Base-by-base conservation (phyloP, 2,329 filamentous ascomycete genomes). In the Juglanconis oblonga region DNA sequence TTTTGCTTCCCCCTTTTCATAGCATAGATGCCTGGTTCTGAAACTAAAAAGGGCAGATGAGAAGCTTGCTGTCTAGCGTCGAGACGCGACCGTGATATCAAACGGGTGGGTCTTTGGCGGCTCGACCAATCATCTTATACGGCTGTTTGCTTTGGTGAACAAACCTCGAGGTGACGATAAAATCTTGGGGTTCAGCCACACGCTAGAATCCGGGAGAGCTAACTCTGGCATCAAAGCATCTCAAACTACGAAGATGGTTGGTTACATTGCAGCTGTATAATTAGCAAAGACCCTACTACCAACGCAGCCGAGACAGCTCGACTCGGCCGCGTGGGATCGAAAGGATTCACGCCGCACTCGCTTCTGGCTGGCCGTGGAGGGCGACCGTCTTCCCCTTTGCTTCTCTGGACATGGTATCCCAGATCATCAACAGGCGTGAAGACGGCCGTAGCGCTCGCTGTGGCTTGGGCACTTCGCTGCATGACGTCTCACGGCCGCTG, bases 121-220 rank as follows among this genome's bases (percentile, higher is more conserved):
- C 24, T 45, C 31, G 29, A 24, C 44, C 60, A 63, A 59, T 58
- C 50, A 57, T 55, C 66, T 61, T 59, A 66, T 65, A 64, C 57
- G 64, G 63, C 64, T 63, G 59, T 57, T 53, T 55, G 45, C 33
- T 63, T 65, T 66, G 58, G 60, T 45, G 57, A 56, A 55, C 40
- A 11, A 56, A 31, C 54, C 45, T 54, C 57, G 36, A 31, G 33
- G 24, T 31, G 4, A 7, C 38, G n/a, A 6, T 6, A 6, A 6
- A 38, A 38, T 38, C 48, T 50, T 48, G 47, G 47, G 6, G 8
- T 50, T 31, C 7, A 11, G 9, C 35, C 11, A 8, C 13, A 33
- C 6, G 14, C 13, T 31, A 10, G 8, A 13, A n/a, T 17, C 29
- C 35, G 35, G 35, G 11, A 38, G 35, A 4, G 4, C 10, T 40